Conservation (phyloP, 495 filamentous ascomycete species). For the Lasiosphaeria miniovina region DNA sequence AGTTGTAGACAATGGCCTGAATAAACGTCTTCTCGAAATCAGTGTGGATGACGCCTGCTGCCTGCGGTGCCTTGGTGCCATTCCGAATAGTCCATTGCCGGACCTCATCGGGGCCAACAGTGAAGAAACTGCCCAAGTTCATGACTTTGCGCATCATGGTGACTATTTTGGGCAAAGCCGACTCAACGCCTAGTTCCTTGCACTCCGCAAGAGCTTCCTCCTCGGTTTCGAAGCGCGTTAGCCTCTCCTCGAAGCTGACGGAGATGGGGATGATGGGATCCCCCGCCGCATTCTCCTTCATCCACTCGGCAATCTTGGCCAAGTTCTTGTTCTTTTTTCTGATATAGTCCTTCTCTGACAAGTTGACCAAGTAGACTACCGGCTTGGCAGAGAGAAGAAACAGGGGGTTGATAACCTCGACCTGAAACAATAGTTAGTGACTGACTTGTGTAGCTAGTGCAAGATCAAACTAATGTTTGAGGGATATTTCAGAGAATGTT, state of each 20-base stretch:
- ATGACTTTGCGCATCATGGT: conserved; percentile 91
- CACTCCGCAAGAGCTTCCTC: conserved; percentile 81
- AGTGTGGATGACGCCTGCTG: conserved; percentile 96
- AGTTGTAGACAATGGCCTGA: conserved; percentile 91
- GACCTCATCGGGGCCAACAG: conserved; percentile 93
- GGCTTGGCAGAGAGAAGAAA: conserved; percentile 96
- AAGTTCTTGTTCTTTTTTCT: conserved; percentile 99
- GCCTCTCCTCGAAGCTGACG: conserved; percentile 85
- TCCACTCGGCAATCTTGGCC: conserved; percentile 85
- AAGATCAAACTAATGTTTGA: conserved; percentile 19
- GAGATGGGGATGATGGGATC: conserved; percentile 93
- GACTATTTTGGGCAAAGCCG: conserved; percentile 87
- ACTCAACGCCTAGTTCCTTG: conserved; percentile 83
- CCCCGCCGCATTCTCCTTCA: conserved; percentile 82
- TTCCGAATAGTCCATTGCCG: conserved; percentile 98
- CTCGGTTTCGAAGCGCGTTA: conserved; percentile 73
- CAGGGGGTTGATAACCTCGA: conserved; percentile 96
- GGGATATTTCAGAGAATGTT: conserved; percentile 47
- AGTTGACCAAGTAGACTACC: conserved; percentile 94
- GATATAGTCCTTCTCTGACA: conserved; percentile 95
- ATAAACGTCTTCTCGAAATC: conserved; percentile 99
- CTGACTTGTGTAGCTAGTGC: conserved; percentile 23
- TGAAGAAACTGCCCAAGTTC: conserved; percentile 94
- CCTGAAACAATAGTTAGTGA: conserved; percentile 51
- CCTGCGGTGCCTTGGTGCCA: conserved; percentile 93